Evolutionary conservation across 176 grass and related monocot species (phyloP).

Genomic region (bread wheat (Triticum aestivum)): DNA sequence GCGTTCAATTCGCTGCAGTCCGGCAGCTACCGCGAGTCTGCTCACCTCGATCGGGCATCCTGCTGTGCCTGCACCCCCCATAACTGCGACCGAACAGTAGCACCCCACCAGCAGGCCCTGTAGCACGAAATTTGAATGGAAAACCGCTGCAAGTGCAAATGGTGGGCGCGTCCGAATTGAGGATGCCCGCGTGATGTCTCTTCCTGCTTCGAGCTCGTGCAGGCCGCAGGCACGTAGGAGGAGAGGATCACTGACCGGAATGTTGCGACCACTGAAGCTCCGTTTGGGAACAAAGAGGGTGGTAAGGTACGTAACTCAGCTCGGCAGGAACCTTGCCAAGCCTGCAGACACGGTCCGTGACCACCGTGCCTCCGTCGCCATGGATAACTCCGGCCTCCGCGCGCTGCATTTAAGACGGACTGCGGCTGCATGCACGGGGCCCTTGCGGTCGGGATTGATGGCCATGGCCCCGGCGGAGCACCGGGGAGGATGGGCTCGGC

Average conservation of each 20-base stretch:
- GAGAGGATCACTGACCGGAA: neutral
- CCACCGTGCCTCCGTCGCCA: neutral
- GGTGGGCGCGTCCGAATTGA: too few relatives aligned
- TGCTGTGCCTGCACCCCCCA: neutral
- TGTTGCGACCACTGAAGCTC: neutral
- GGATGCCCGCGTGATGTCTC: neutral
- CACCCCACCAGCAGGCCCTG: neutral
- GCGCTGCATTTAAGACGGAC: neutral
- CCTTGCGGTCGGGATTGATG: neutral
- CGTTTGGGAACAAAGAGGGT: neutral
- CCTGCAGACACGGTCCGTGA: neutral
- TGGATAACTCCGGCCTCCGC: neutral
- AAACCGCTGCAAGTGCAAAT: neutral
- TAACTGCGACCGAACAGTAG: neutral
- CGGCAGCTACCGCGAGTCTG: neutral
- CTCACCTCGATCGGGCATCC: neutral
- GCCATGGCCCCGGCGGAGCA: neutral
- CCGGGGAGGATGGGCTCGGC: neutral
- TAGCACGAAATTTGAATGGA: neutral
- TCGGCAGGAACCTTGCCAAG: too few relatives aligned
- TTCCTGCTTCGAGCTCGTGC: neutral
- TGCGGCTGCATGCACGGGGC: neutral
- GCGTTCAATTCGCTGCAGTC: neutral
- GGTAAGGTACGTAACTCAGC: too few relatives aligned
- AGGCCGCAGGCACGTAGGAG: too few relatives aligned